These are phyloP conservation scores for Mortierella sp. DNA, from an alignment of 371 early-diverging fungal species.

Conservation along the genomic window DNA sequence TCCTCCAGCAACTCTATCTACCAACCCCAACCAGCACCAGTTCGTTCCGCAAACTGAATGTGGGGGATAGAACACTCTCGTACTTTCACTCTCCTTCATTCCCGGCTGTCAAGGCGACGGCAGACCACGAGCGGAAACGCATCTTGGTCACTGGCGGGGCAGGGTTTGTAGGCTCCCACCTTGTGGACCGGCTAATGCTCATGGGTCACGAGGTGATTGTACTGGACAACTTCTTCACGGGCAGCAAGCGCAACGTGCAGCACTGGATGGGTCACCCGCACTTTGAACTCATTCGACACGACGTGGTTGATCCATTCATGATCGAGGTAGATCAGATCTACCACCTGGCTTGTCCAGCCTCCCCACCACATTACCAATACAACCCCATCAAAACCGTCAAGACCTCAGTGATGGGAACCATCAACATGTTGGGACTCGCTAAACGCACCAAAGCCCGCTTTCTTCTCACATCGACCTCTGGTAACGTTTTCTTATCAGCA, in stretches of 20 bases:
- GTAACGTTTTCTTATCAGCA: no score
- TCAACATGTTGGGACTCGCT: slow-evolving; percentile 92
- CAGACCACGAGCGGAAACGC: slow-evolving; percentile 71
- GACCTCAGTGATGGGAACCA: slow-evolving; percentile 89
- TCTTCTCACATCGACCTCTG: slow-evolving; percentile 86
- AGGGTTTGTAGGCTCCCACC: slow-evolving; percentile 90
- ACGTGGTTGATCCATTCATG: slow-evolving; percentile 87
- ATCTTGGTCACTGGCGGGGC: slow-evolving; percentile 93
- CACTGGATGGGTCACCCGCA: slow-evolving; percentile 92
- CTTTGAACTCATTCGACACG: slow-evolving; percentile 88
- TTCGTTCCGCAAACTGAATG: slow-evolving; percentile 30
- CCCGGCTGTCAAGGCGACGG: slow-evolving; percentile 64
- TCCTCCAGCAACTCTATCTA: slow-evolving; percentile 44
- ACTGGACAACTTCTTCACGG: slow-evolving; percentile 91
- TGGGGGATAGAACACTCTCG: slow-evolving; percentile 55
- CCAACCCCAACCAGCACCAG: slow-evolving; percentile 15
- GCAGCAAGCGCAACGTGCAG: slow-evolving; percentile 72
- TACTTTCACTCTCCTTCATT: slow-evolving; percentile 60
- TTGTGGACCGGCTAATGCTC: slow-evolving; percentile 86
- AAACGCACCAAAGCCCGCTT: slow-evolving; percentile 86
- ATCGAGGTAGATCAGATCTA: slow-evolving; percentile 89
- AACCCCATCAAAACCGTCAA: slow-evolving; percentile 91
- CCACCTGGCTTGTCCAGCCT: slow-evolving; percentile 90
- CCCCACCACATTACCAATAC: slow-evolving; percentile 91
- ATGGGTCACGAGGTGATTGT: slow-evolving; percentile 91